These are phyloP conservation scores for Escallonia herrerae DNA, from an alignment of 129 eudicot species.

Conservation along the genomic window DNA sequence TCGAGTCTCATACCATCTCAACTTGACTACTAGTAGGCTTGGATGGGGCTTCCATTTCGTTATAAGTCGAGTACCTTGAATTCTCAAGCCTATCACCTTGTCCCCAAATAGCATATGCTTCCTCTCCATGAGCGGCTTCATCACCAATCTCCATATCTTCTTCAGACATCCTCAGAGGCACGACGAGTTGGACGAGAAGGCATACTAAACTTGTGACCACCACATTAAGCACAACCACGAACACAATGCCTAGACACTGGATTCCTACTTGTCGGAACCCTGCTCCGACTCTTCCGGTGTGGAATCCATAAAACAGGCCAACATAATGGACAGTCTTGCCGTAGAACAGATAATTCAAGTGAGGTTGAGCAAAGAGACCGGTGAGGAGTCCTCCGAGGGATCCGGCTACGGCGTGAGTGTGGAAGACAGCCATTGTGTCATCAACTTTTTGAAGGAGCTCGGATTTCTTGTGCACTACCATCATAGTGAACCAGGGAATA, in stretches of 20 bases:
- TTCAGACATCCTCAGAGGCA: constrained; percentile 61
- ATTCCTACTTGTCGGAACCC: constrained; percentile 63
- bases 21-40: constrained; percentile 20
- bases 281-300: not conserved
- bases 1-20: constrained; percentile 30
- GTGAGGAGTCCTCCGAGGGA: constrained; percentile 49
- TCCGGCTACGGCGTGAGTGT: constrained; percentile 59
- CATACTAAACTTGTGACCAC: constrained; percentile 59
- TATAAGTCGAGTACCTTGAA: constrained; percentile 30
- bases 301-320: constrained; percentile 49
- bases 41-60: constrained; percentile 25
- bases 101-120: constrained; percentile 72
- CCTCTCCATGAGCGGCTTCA: constrained; percentile 74
- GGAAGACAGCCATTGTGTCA: constrained; percentile 61
- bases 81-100: constrained; percentile 60
- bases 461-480: constrained; percentile 58
- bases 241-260: constrained; percentile 49
- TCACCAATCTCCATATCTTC: constrained; percentile 72
- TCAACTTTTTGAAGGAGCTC: constrained; percentile 50
- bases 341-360: constrained; percentile 44
- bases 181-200: constrained; percentile 38
- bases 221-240: constrained; percentile 42
- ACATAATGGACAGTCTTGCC: constrained; percentile 29
- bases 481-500: constrained; percentile 62
- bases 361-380: constrained; percentile 48